Base-by-base conservation (phyloP, 1,284 basidiomycete genomes). In the Ustanciosporium gigantosporum region DNA sequence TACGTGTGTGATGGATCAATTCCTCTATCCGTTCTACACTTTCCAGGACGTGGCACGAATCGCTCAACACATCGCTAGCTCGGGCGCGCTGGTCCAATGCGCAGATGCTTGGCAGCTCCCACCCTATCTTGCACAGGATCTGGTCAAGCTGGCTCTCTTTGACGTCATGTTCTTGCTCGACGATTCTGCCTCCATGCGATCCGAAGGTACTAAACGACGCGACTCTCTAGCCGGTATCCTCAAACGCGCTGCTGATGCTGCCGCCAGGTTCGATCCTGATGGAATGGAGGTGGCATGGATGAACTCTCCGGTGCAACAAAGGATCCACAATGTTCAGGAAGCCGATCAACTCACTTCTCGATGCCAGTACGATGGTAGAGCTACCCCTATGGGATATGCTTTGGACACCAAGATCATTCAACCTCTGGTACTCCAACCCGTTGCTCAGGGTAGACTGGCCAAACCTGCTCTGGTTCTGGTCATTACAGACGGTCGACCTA, bases 111-210 rank as follows among this genome's bases (percentile, higher is more conserved):
- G 70, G 70, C 47, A 70, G 36, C 25, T 73, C n/a, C 70, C 70
- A 5, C 70, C 70, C 11, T 66, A 56, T 14, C 41, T 73, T 6
- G 70, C 60, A 4, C 64, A 70, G 25, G 70, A 73, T 47, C 43
- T 73, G 24, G 67, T 70, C 40, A 73, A 73, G 40, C 46, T 73
- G 16, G 66, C 68, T 22, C 41, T 73, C 16, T 73, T 73, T 39
- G 70, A 73, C 32, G 64, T 73, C 20, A 61, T 66, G 56, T 70
- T 73, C 36, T 38, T 70, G 22, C 58, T 73, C 21, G 70, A 73
- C 21, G 70, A 73, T 35, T 66, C 60, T 22, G 66, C 68, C 0
- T 52, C 46, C 6, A 73, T 73, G 70, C 46, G 49, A 15, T 35
- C 36, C 19, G 58, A 70, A 25, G 61, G 61, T 0, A 46, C 38